Base-by-base conservation (phyloP, 768 basidiomycete species). In the Tulasnella sp. region DNA sequence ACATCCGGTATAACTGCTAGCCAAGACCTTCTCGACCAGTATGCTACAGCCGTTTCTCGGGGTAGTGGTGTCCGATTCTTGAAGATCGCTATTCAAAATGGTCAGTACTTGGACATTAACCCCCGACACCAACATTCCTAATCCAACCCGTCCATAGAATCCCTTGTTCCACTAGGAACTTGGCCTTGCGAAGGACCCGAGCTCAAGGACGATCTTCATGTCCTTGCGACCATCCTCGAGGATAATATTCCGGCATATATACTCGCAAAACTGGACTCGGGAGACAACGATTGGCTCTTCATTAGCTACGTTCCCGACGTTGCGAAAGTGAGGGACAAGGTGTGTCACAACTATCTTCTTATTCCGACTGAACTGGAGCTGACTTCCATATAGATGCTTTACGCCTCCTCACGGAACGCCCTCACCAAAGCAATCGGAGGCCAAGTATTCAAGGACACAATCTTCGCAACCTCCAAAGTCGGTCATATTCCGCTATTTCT, bases 281-380 rank as follows among this genome's bases (percentile, higher is more conserved):
- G 82, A 2, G 72, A 74, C 0, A 64, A 76, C 1, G 77, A 82
- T 61, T 92, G 88, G 88, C 71, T 86, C 34, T 74, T 77, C 6
- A 75, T 90, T 58, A 82, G 73, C 65, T 93, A 88, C 65, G 86
- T 92, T 5, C 90, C 90, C 0, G 90, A 93, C 60, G 66, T 74
- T 17, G 85, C 90, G 25, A 82, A 77, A 69, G 77, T 92, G 59
- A 76, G 86, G 65, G 79, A 86, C 69, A 93, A 92, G 80, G 87
- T 82, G 62, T 60, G 67, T 59, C 12, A 6, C 19, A 41, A 21
- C 23, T 14, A 17, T 7, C 49, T n/a, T 11, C 4, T 45, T 21
- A 36, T 49, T 42, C 32, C 15, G 35, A 34, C 23, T 53, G 27
- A 37, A 6, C 12, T 45, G 23, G n/a, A n/a, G 12, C 7, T 21